phyloP scores from a whole-genome alignment of 1,284 basidiomycete species.

The Leccinum ponderosum region DNA sequence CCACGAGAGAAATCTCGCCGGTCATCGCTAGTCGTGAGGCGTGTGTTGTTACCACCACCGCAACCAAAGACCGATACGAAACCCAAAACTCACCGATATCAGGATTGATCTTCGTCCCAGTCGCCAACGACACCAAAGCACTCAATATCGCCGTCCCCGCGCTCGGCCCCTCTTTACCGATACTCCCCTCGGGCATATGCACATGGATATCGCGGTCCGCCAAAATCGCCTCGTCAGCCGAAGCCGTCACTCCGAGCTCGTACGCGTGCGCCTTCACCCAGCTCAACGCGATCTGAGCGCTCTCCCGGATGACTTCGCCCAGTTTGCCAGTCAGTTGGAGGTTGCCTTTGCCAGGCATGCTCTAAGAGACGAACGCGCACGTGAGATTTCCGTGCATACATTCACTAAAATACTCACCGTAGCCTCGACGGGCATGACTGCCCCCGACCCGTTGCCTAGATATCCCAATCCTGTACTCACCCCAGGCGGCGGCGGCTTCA shows the following conservation, averaged over 20 bases:
- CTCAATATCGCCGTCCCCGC: conserved; percentile 93
- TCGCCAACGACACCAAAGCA: conserved; percentile 91
- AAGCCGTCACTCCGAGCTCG: conserved; percentile 82
- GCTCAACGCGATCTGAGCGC: conserved; percentile 90
- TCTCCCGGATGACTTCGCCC: conserved; percentile 96
- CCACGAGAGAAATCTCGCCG: conserved; percentile 90
- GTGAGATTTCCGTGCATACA: not conserved
- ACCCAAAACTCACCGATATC: conserved; percentile 71
- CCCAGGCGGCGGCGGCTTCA: conserved; percentile 80
- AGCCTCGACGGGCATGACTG: conserved; percentile 97
- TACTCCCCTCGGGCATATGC: conserved; percentile 96
- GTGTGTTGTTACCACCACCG: not conserved
- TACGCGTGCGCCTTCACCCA: conserved; percentile 93
- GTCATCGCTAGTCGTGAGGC: conserved; percentile 76
- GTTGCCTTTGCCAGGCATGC: conserved; percentile 89
- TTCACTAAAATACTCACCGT: conserved; percentile 53
- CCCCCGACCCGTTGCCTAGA: conserved; percentile 93
- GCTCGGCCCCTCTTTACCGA: conserved; percentile 59
- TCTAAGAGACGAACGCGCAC: conserved; percentile 42
- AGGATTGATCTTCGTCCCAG: conserved; percentile 77
- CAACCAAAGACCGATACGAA: not conserved
- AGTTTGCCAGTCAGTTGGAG: conserved; percentile 95
- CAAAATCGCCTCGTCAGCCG: conserved; percentile 73
- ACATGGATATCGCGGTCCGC: conserved; percentile 87
- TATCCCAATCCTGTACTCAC: conserved; percentile 96